Evolutionary conservation across 805 yeast genomes (phyloP), one percentile per base, ranked within the genome.

Genomic region (Wickerhamiella sorbophila): DNA sequence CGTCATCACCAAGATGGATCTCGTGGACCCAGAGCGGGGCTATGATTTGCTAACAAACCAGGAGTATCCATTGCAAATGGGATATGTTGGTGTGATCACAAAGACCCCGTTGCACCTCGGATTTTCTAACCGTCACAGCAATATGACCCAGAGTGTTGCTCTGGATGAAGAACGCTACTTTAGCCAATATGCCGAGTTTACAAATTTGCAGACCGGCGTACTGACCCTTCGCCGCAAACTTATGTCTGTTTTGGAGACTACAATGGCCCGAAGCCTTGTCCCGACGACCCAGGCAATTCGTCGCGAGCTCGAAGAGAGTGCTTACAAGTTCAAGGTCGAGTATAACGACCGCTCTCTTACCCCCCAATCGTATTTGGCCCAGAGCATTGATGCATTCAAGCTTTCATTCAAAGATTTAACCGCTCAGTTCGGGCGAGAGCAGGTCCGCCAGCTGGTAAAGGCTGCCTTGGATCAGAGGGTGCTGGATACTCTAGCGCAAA

Each of bases 81-180:
- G 99, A 0, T 91, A 91, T 57, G 97, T 91, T 17, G 99, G 99
- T 44, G 97, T 93, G n/a, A 79, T 93, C 16, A 83, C 96, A 1
- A 81, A 75, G 49, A 71, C 82, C 0, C 94, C 91, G 1, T 65
- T 64, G 44, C 20, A 32, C 5, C 31, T 12, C 12, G 29, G 42
- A 6, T 44, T 48, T 22, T 59, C 73, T 2, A 75, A 80, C n/a
- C 18, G 33, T 31, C 2, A 24, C 8, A 16, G 21, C 1, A 69
- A 72, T 53, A 74, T 86, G 1, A 75, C 73, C 45, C 66, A 75
- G 31, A 47, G 57, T 10, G 58, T 67, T 21, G 52, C 60, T 15
- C 52, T 58, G 33, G 49, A 57, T 46, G 93, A 82, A 55, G 61
- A 64, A 38, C 57, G 60, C 4, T 91, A 69, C 55, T 80, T 91